These are phyloP conservation scores for Candida silvicultrix DNA, from an alignment of 805 yeast genomes.

Conservation along the genomic window DNA sequence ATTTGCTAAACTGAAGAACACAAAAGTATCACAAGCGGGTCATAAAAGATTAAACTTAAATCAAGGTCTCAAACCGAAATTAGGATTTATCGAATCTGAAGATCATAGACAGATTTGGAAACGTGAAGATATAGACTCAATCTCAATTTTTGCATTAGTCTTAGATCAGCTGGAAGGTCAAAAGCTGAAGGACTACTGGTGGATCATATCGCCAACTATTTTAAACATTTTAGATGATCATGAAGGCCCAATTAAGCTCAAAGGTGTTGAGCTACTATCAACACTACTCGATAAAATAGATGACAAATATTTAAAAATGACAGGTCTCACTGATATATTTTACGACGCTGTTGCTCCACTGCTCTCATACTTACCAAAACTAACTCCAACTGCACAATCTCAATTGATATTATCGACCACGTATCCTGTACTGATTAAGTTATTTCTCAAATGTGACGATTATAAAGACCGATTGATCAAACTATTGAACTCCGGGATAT, in stretches of 20 bases:
- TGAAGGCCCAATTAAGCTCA: conserved; percentile 18
- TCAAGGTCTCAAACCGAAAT: conserved; percentile 9
- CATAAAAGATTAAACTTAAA: conserved; percentile 7
- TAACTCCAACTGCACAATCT: conserved; percentile 16
- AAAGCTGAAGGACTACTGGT: conserved; percentile 15
- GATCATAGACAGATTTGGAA: conserved; percentile 14
- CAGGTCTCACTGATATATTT: conserved; percentile 14
- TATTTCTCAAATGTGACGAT: conserved; percentile 1
- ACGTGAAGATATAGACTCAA: conserved; percentile 8
- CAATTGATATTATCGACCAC: conserved; percentile 7
- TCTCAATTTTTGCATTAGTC: conserved; percentile 9
- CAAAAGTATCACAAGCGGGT: conserved; percentile 16
- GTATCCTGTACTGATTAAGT: conserved; percentile 13
- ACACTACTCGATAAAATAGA: conserved; percentile 11
- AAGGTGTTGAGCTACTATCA: conserved; percentile 16
- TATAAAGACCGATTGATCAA: conserved; percentile 5
- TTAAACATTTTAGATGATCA: conserved; percentile 22
- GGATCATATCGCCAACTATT: conserved; percentile 20
- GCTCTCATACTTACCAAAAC: conserved; percentile 19
- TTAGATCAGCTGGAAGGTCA: conserved; percentile 2
- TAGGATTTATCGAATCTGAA: conserved; percentile 5
- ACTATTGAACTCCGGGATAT: conserved; percentile 14
- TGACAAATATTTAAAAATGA: conserved; percentile 9
- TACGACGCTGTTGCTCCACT: conserved; percentile 17
- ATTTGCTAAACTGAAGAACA: conserved; percentile 5